Percentiles rank a stretch among this genome's conserved stretches.
These are phyloP conservation scores for Amaranthus tricolor DNA, from an alignment of 179 eudicot species.

Conservation along the genomic window DNA sequence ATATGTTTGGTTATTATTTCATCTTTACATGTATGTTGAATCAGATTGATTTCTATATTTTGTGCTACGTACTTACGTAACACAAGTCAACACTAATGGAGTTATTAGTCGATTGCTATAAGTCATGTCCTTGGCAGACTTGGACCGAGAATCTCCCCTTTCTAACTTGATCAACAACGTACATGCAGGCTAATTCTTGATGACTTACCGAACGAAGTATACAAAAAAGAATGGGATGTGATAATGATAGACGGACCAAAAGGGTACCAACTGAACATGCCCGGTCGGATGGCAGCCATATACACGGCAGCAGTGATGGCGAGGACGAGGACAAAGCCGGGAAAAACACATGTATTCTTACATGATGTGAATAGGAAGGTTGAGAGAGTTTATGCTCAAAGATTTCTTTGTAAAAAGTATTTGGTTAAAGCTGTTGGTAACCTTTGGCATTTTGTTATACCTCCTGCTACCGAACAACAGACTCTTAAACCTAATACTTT, in stretches of 20 bases:
- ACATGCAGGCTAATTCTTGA: constrained; percentile 31
- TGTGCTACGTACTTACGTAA: too few relatives aligned
- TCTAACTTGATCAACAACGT: background rate
- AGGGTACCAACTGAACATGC: constrained; percentile 53
- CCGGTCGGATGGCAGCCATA: constrained; percentile 63
- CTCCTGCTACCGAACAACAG: constrained; percentile 36
- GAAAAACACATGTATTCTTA: constrained; percentile 53
- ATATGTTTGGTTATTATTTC: too few relatives aligned
- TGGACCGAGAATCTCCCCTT: too few relatives aligned
- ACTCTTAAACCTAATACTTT: constrained; percentile 18
- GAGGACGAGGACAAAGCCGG: constrained; percentile 43
- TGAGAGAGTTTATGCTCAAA: constrained; percentile 48
- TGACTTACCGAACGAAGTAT: constrained; percentile 47
- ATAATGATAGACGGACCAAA: constrained; percentile 68
- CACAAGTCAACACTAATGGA: too few relatives aligned
- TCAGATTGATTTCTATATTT: too few relatives aligned
- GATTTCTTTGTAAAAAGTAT: constrained; percentile 50
- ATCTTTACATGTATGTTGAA: too few relatives aligned
- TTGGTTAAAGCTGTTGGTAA: constrained; percentile 42
- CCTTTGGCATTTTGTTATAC: constrained; percentile 53
- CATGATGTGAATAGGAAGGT: constrained; percentile 62
- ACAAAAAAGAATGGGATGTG: constrained; percentile 59
- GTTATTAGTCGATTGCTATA: too few relatives aligned
- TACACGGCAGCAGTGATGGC: constrained; percentile 67
- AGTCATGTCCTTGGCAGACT: too few relatives aligned